Evolutionary conservation across 352 stramenopile genomes (phyloP), one percentile per base, ranked within the genome.

Genomic region (Phytophthora rubi): DNA sequence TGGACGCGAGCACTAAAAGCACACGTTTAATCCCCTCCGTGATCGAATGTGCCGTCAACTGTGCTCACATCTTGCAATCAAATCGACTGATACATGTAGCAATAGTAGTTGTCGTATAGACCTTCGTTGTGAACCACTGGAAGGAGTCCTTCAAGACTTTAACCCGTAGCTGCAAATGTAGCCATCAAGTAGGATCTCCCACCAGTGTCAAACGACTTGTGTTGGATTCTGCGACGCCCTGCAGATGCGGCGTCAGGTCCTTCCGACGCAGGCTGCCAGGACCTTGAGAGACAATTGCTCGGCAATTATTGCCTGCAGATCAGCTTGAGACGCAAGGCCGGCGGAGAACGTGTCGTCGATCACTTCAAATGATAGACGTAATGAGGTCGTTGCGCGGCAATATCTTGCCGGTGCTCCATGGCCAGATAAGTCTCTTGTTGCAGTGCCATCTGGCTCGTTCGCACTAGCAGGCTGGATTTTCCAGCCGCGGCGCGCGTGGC

Each of bases 1-100:
- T 48, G 42, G 75, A 92, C 80, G 85, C 85, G 85, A 92, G 73
- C 82, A 89, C 83, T 92, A 82, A 92, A 92, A 92, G 85, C 85
- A 92, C 85, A 92, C 85, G 85, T 91, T 92, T 87, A 69, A 79
- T 88, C 80, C 61, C 33, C 51, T 78, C 73, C 51, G 71, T 92
- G 83, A 85, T 86, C 74, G 70, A 92, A 91, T 91, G 85, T 92
- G 85, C 85, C 85, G 85, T 92, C 85, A 92, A 92, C 73, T 87
- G 85, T 91, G 79, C 59, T 92, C 85, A 92, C 81, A 92, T 62
- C 35, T 67, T 30, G 26, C 26, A 30, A 30, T 30, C 4, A 4
- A 30, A 30, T 30, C 26, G 26, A 6, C 37, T n/a, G 37, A 2
- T 44, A 44, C 32, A 12, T 37, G 32, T 37, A 37, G 32, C 26